Evolutionary conservation across 2,329 filamentous ascomycete species (phyloP).

Genomic region (Sarocladium strictum): DNA sequence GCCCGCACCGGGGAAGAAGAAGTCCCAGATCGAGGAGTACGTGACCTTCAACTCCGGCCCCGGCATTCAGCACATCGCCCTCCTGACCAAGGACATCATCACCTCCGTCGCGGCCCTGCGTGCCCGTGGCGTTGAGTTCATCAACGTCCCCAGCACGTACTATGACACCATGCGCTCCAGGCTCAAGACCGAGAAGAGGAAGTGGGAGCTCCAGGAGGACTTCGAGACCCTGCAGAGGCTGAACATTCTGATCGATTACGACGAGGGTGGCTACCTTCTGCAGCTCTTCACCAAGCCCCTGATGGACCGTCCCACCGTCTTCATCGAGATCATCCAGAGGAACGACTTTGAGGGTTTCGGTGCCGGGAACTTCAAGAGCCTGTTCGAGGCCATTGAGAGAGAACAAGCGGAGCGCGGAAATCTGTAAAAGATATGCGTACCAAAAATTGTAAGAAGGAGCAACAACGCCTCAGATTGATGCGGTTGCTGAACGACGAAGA

Average conservation of each 20-base stretch:
- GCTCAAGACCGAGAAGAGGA: slow-evolving; percentile 56
- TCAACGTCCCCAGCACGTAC: slow-evolving; percentile 80
- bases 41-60: slow-evolving; percentile 85
- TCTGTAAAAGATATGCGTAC: slow-evolving; percentile 40
- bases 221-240: slow-evolving; percentile 69
- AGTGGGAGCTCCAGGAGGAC: slow-evolving; percentile 68
- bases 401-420: slow-evolving; percentile 87
- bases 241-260: slow-evolving; percentile 92
- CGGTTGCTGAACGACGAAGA: not conserved
- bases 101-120: slow-evolving; percentile 69
- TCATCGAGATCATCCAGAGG: slow-evolving; percentile 92
- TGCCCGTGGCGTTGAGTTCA: slow-evolving; percentile 88
- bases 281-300: slow-evolving; percentile 79
- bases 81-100: slow-evolving; percentile 78
- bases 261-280: slow-evolving; percentile 80
- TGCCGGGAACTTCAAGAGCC: slow-evolving; percentile 89
- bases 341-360: slow-evolving; percentile 89
- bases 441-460: too few species aligned
- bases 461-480: too few species aligned
- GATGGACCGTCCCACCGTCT: slow-evolving; percentile 91
- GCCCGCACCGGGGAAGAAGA: slow-evolving; percentile 82
- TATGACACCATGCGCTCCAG: slow-evolving; percentile 72
- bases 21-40: slow-evolving; percentile 91
- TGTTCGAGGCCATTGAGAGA: slow-evolving; percentile 93
- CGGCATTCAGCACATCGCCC: slow-evolving; percentile 89